Conservation (phyloP, 768 basidiomycete genomes). For the Macrocybe gigantea region DNA sequence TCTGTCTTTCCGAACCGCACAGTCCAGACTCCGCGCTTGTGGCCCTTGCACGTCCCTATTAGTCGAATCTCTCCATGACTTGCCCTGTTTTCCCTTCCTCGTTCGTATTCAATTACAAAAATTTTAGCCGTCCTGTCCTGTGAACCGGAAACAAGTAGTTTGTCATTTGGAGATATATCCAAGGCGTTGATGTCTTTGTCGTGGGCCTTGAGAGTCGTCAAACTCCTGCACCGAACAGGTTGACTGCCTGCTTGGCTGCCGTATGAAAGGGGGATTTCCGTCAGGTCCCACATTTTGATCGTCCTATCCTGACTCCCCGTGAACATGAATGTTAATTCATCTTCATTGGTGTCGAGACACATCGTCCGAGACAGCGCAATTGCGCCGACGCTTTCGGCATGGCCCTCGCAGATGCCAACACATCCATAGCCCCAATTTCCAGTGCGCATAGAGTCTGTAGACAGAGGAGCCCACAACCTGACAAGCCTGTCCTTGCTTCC, state of each 20-base stretch:
- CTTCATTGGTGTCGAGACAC: constrained; percentile 19
- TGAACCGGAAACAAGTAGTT: constrained; percentile 85
- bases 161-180: constrained; percentile 88
- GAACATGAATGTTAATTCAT: constrained; percentile 65
- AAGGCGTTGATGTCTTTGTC: constrained; percentile 99
- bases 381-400: constrained; percentile 90
- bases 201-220: constrained; percentile 86
- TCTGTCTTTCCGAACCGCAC: constrained; percentile 85
- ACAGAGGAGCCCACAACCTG: constrained; percentile 67
- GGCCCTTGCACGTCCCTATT: constrained; percentile 88
- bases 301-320: constrained; percentile 97
- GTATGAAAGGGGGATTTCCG: constrained; percentile 32
- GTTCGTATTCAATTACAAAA: constrained; percentile 64
- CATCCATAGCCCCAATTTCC: constrained; percentile 59
- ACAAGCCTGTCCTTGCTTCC: constrained; percentile 92
- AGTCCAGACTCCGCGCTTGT: constrained; percentile 95
- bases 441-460: constrained; percentile 9
- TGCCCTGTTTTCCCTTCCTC: constrained; percentile 30
- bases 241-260: constrained; percentile 19
- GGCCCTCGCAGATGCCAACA: constrained; percentile 86
- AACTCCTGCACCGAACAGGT: constrained; percentile 56
- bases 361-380: constrained; percentile 69
- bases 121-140: constrained; percentile 95
- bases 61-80: constrained; percentile 67
- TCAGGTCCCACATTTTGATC: constrained; percentile 98